Conservation (phyloP, 1,139 yeast species). For the Komagataea norvegica region DNA sequence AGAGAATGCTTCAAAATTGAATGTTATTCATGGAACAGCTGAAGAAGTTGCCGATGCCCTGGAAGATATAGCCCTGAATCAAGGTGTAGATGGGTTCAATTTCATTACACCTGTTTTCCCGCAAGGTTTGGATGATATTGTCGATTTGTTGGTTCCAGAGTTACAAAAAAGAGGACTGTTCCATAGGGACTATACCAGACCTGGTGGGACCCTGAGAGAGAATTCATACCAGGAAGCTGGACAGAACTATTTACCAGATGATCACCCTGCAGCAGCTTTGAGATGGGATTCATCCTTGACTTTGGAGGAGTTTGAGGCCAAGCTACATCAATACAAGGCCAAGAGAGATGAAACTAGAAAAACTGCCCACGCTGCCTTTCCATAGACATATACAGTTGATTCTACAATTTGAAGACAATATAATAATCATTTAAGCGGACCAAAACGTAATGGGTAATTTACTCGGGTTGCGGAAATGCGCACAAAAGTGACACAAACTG, state of each 20-base stretch:
- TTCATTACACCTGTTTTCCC: slow-evolving; percentile 31
- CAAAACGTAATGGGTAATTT: too few relatives aligned
- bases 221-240: slow-evolving; percentile 18
- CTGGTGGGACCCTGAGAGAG: slow-evolving; percentile 25
- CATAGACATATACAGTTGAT: background rate
- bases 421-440: too few relatives aligned
- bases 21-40: slow-evolving; percentile 10
- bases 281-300: slow-evolving; percentile 38
- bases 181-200: slow-evolving; percentile 30
- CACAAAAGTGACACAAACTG: too few relatives aligned
- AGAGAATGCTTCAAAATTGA: slow-evolving; percentile 25
- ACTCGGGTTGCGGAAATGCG: too few relatives aligned
- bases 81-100: slow-evolving; percentile 35
- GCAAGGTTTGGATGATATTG: slow-evolving; percentile 31
- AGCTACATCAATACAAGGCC: slow-evolving; percentile 8
- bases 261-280: slow-evolving; percentile 37
- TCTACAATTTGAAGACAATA: too few relatives aligned
- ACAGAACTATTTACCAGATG: slow-evolving; percentile 30
- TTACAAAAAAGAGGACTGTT: slow-evolving; percentile 30
- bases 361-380: slow-evolving; percentile 21
- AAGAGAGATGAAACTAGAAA: slow-evolving; percentile 7
- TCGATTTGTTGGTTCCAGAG: slow-evolving; percentile 32
- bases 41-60: slow-evolving; percentile 22
- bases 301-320: slow-evolving; percentile 33
- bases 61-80: slow-evolving; percentile 31